A percentile compares a stretch with the other conserved stretches of the same genome.
Evolutionary conservation across 768 basidiomycete species (phyloP).

Genomic region (Mrakia blollopis): DNA sequence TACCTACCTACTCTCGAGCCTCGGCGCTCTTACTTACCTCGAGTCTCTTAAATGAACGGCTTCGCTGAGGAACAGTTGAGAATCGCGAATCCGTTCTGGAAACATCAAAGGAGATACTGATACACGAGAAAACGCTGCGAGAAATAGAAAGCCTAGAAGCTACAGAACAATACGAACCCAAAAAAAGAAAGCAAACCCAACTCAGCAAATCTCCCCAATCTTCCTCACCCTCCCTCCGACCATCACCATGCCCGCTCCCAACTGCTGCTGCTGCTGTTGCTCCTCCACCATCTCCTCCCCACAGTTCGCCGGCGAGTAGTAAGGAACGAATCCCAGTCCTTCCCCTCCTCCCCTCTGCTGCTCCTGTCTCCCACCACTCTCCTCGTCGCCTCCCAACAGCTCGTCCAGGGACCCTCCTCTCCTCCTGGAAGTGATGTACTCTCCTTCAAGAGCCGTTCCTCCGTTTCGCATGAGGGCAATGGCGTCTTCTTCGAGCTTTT

Average conservation of each 20-base stretch:
- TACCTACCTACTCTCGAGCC: too few species aligned
- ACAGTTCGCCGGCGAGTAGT: background rate
- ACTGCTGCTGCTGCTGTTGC: background rate
- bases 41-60: too few species aligned
- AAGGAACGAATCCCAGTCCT: background rate
- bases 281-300: background rate
- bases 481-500: background rate
- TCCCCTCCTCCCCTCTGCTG: background rate
- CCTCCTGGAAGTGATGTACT: background rate
- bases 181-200: too few species aligned
- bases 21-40: too few species aligned
- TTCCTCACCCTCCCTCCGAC: background rate
- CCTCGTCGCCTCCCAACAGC: background rate
- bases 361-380: background rate
- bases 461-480: constrained; percentile 6
- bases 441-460: background rate
- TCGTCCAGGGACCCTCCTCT: background rate
- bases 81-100: too few species aligned
- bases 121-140: too few species aligned
- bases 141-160: too few species aligned
- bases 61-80: too few species aligned
- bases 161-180: too few species aligned
- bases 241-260: constrained; percentile 3
- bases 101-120: too few species aligned
- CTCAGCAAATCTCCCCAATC: constrained; percentile 1